These are phyloP conservation scores for Pseudogymnoascus sp. DNA, from an alignment of 2,329 filamentous ascomycete genomes.

Conservation along the genomic window DNA sequence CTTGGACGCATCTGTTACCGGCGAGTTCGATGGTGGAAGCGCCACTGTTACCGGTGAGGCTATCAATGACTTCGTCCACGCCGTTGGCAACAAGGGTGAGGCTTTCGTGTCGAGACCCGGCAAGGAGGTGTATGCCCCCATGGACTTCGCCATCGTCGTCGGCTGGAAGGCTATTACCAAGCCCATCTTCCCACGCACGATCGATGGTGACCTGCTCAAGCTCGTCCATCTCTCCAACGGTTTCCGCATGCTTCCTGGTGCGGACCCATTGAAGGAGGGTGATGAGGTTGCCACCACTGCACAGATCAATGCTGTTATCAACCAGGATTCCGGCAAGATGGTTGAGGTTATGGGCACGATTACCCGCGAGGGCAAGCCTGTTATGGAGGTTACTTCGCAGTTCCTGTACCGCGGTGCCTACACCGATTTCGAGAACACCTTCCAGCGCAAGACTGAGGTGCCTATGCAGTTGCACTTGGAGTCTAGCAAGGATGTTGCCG, in stretches of 20 bases:
- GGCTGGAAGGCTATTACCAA: constrained; percentile 99
- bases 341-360: constrained; percentile 99
- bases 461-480: constrained; percentile 87
- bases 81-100: constrained; percentile 94
- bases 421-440: constrained; percentile 93
- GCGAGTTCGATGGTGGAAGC: constrained; percentile 83
- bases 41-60: constrained; percentile 82
- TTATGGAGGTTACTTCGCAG: constrained; percentile 98
- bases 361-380: constrained; percentile 69
- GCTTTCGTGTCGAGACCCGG: constrained; percentile 94
- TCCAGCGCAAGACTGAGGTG: constrained; percentile 94
- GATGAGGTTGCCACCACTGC: constrained; percentile 89
- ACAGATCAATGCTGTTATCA: constrained; percentile 95
- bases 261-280: constrained; percentile 89
- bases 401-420: constrained; percentile 94
- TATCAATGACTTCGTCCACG: constrained; percentile 98
- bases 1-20: constrained; percentile 77
- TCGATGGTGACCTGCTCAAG: constrained; percentile 93
- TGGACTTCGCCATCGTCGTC: constrained; percentile 98
- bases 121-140: constrained; percentile 89
- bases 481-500: constrained; percentile 84
- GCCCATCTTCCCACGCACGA: constrained; percentile 94
- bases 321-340: constrained; percentile 98
- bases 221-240: constrained; percentile 94
- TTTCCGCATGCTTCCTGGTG: constrained; percentile 97